Percentiles rank a stretch among this genome's conserved stretches.
Conservation (phyloP, 1,139 yeast genomes). For the Protomyces inouyei region DNA sequence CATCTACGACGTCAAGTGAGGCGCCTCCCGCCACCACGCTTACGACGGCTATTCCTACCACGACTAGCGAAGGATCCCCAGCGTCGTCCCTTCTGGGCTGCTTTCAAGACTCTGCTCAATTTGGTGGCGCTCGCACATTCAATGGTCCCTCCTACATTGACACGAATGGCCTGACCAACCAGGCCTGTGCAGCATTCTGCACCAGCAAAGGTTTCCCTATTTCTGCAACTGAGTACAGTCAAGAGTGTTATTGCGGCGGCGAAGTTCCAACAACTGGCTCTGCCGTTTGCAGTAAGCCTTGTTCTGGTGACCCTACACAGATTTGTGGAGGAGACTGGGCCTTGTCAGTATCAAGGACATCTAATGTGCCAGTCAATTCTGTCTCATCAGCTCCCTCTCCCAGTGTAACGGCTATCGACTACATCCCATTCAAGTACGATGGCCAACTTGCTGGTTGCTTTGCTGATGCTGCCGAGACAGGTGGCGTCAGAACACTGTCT, state of each 20-base stretch:
- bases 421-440: not conserved
- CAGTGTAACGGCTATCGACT: not conserved
- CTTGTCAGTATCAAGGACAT: not conserved
- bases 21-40: no score
- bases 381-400: not conserved
- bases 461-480: not conserved
- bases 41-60: no score
- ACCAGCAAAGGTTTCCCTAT: slow-evolving; percentile 1
- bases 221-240: slow-evolving; percentile 18
- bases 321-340: slow-evolving; percentile 21
- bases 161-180: slow-evolving; percentile 12
- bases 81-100: no score
- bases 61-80: no score
- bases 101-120: no score
- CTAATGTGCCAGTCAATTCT: not conserved
- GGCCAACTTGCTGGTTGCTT: not conserved
- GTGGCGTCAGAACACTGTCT: not conserved
- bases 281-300: slow-evolving; percentile 5
- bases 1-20: no score
- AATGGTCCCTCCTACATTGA: not conserved
- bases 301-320: slow-evolving; percentile 7
- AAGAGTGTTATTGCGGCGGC: slow-evolving; percentile 14
- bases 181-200: slow-evolving; percentile 18
- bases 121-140: no score
- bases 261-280: slow-evolving; percentile 1